Evolutionary conservation across 495 filamentous ascomycete species (phyloP).

Genomic region (Jackrogersella minutella): DNA sequence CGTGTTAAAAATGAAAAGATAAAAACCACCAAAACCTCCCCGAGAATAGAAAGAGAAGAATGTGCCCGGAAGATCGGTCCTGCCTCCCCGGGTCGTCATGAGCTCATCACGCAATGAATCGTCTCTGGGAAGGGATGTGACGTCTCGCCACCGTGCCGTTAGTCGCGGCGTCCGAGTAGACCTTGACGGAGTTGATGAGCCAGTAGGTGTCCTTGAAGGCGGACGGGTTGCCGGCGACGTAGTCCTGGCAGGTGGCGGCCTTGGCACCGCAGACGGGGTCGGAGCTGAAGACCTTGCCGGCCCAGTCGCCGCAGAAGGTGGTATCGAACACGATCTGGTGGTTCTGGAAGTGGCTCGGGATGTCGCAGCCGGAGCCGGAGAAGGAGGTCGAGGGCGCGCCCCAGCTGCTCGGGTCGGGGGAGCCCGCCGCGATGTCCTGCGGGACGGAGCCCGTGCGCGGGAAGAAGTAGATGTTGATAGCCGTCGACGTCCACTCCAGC

Average conservation of each 20-base stretch:
- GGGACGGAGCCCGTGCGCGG: slow-evolving; percentile 63
- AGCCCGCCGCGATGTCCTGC: slow-evolving; percentile 60
- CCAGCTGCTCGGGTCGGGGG: slow-evolving; percentile 70
- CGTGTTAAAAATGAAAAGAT: too few relatives aligned
- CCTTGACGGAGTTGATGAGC: slow-evolving; percentile 72
- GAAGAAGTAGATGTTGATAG: slow-evolving; percentile 83
- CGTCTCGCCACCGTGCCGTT: slow-evolving; percentile 6
- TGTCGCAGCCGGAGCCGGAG: slow-evolving; percentile 65
- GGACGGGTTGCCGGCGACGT: slow-evolving; percentile 69
- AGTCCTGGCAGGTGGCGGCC: slow-evolving; percentile 66
- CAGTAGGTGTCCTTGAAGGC: slow-evolving; percentile 73
- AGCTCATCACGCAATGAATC: slow-evolving; percentile 32
- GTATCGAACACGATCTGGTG: slow-evolving; percentile 84
- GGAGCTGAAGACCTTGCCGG: slow-evolving; percentile 66
- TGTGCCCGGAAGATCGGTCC: slow-evolving; percentile 1
- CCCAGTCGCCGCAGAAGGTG: slow-evolving; percentile 91
- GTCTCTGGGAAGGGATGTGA: slow-evolving; percentile 6
- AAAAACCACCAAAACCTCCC: neutral
- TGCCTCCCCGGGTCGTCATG: neutral
- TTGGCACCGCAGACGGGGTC: slow-evolving; percentile 51
- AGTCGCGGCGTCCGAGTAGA: slow-evolving; percentile 58
- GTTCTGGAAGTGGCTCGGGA: slow-evolving; percentile 70
- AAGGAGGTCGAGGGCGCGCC: slow-evolving; percentile 74
- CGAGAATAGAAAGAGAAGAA: neutral
- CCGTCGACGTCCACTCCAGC: slow-evolving; percentile 72